These are phyloP conservation scores for Geranium incanum DNA, from an alignment of 441 rosid species.

Conservation along the genomic window DNA sequence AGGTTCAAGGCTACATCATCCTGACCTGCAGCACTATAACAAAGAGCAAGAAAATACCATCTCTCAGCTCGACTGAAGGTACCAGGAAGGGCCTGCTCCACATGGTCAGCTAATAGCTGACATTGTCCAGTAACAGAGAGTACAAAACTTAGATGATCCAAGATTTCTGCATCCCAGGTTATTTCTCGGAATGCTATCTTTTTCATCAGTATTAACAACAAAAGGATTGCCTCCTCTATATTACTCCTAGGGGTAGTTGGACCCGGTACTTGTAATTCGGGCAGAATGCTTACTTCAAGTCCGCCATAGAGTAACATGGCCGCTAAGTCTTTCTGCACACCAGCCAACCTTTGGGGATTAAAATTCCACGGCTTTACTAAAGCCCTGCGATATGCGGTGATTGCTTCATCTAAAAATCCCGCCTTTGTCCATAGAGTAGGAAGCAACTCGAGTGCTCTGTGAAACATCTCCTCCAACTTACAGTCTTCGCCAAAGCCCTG, in stretches of 20 bases:
- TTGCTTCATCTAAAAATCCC: slow-evolving; percentile 58
- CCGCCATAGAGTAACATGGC: slow-evolving; percentile 64
- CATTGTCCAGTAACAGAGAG: slow-evolving; percentile 61
- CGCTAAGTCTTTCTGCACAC: slow-evolving; percentile 70
- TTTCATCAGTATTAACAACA: slow-evolving; percentile 58
- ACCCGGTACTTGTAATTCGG: slow-evolving; percentile 34
- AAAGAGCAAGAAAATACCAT: slow-evolving; percentile 82
- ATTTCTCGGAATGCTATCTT: slow-evolving; percentile 58
- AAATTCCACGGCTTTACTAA: slow-evolving; percentile 74
- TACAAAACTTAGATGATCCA: slow-evolving; percentile 73
- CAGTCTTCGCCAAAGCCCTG: slow-evolving; percentile 44
- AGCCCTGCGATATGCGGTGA: slow-evolving; percentile 59
- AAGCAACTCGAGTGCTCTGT: slow-evolving; percentile 71
- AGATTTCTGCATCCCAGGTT: slow-evolving; percentile 71
- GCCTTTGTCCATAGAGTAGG: slow-evolving; percentile 66
- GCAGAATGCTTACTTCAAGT: slow-evolving; percentile 47
- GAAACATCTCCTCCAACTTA: slow-evolving; percentile 73
- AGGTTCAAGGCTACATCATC: slow-evolving; percentile 65
- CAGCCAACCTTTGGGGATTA: slow-evolving; percentile 59
- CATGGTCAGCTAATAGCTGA: slow-evolving; percentile 57
- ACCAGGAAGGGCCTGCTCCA: slow-evolving; percentile 70
- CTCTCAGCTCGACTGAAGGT: slow-evolving; percentile 59
- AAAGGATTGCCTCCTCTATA: slow-evolving; percentile 74
- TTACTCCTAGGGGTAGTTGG: slow-evolving; percentile 40
- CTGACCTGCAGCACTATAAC: slow-evolving; percentile 70